Evolutionary conservation across 495 filamentous ascomycete genomes (phyloP).

Genomic region (Aspergillus ellipticus): DNA sequence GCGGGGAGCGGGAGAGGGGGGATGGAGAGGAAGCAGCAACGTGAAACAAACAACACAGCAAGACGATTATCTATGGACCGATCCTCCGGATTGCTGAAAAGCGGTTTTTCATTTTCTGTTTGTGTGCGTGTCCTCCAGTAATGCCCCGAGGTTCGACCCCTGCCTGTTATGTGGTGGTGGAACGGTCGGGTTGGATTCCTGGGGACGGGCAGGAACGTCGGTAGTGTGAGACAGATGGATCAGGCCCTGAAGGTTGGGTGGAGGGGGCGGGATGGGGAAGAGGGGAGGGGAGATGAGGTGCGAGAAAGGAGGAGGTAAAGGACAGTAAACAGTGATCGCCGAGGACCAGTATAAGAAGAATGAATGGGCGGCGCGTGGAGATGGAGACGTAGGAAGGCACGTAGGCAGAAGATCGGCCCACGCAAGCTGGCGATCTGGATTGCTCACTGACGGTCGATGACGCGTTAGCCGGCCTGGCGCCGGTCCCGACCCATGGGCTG

Average conservation of each 20-base stretch:
- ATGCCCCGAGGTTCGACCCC: background rate
- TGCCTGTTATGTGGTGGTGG: too few relatives aligned
- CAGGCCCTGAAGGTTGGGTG: background rate
- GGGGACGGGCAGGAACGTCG: conserved; percentile 1
- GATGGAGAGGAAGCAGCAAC: background rate
- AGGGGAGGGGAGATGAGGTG: conserved; percentile 9
- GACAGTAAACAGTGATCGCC: conserved; percentile 3
- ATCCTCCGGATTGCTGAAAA: conserved; percentile 6
- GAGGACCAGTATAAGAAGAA: background rate
- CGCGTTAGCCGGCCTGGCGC: conserved; percentile 4
- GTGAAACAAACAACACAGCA: background rate
- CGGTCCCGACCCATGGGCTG: too few relatives aligned
- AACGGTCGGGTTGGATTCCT: too few relatives aligned
- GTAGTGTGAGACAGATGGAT: background rate
- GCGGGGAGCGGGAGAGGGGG: background rate
- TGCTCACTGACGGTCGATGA: conserved; percentile 8
- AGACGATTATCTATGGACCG: conserved; percentile 11
- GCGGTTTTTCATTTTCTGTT: conserved; percentile 2
- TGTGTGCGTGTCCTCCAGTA: background rate
- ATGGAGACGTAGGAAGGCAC: conserved; percentile 8
- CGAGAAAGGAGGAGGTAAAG: conserved; percentile 9
- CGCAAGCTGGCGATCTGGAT: conserved; percentile 13
- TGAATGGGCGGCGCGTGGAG: background rate
- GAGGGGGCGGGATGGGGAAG: background rate
- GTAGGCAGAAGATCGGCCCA: conserved; percentile 16